Percentiles rank a stretch among this genome's conserved stretches.
phyloP scores from a whole-genome alignment of 805 yeast genomes.

The Lachancea dasiensis region DNA sequence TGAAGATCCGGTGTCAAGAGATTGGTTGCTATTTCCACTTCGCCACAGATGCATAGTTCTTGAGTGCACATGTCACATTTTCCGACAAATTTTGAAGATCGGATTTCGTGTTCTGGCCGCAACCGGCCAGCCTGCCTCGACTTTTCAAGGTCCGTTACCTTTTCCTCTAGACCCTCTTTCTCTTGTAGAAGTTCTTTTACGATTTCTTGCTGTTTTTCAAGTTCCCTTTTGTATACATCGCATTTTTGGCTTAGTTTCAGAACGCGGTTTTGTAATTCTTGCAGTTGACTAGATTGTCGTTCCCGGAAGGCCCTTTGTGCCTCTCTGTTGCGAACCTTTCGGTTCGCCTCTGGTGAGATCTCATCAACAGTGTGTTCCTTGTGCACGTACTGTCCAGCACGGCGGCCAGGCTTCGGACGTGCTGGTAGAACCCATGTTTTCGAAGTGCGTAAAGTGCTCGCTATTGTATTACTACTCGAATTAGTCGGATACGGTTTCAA shows the following conservation, averaged over 20 bases:
- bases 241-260: conserved; percentile 42
- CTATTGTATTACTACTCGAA: not conserved
- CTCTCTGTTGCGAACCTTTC: conserved; percentile 64
- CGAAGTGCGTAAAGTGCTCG: conserved; percentile 30
- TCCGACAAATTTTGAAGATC: not conserved
- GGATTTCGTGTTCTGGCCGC: not conserved
- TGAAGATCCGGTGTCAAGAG: conserved; percentile 22
- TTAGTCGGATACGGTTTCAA: conserved; percentile 5
- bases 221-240: conserved; percentile 11
- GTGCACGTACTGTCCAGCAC: conserved; percentile 33
- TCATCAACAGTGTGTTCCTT: conserved; percentile 43
- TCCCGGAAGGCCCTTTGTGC: conserved; percentile 90
- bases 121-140: not conserved
- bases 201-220: not conserved
- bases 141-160: not conserved
- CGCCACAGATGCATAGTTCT: conserved; percentile 63
- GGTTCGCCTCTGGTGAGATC: conserved; percentile 59
- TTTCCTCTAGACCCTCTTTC: not conserved
- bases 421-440: conserved; percentile 79
- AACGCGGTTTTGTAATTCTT: conserved; percentile 56
- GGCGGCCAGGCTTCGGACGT: conserved; percentile 66
- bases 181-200: not conserved
- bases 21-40: conserved; percentile 17
- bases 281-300: conserved; percentile 74
- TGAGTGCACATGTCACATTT: conserved; percentile 63